A percentile compares a stretch with the other conserved stretches of the same genome.
These are phyloP conservation scores for Elsinoe perseae DNA, from an alignment of 2,329 filamentous ascomycete genomes.

Conservation along the genomic window DNA sequence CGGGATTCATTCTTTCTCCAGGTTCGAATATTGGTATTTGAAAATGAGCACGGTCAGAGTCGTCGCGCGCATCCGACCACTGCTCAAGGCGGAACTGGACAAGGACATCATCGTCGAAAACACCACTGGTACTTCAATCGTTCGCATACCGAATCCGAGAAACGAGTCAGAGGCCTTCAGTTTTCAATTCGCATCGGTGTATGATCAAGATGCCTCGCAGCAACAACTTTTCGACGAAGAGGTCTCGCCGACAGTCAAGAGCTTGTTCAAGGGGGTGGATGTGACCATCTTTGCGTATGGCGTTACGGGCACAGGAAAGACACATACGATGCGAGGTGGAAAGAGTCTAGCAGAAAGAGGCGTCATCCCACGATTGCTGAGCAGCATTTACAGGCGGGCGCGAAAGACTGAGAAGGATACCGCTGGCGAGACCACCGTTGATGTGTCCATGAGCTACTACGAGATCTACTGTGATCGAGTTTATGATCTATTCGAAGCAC, in stretches of 20 bases:
- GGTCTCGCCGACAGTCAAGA: slow-evolving; percentile 83
- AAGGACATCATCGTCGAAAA: slow-evolving; percentile 76
- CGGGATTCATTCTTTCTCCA: not conserved
- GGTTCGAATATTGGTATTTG: not conserved
- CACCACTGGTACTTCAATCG: slow-evolving; percentile 54
- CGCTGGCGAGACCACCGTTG: slow-evolving; percentile 59
- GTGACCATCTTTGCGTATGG: slow-evolving; percentile 89
- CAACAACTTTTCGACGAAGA: slow-evolving; percentile 83
- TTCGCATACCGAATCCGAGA: slow-evolving; percentile 89
- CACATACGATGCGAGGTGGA: slow-evolving; percentile 90
- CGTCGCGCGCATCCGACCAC: slow-evolving; percentile 80
- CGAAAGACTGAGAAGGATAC: slow-evolving; percentile 80
- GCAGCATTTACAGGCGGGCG: slow-evolving; percentile 73
- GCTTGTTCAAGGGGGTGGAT: slow-evolving; percentile 82
- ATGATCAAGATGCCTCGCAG: slow-evolving; percentile 71
- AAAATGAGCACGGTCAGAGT: slow-evolving; percentile 61
- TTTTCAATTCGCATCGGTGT: slow-evolving; percentile 91
- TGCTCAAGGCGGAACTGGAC: slow-evolving; percentile 77
- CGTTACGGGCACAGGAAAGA: slow-evolving; percentile 89
- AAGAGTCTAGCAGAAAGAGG: slow-evolving; percentile 78
- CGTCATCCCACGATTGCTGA: slow-evolving; percentile 77
- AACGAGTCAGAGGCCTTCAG: slow-evolving; percentile 86
- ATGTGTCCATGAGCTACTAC: slow-evolving; percentile 79
- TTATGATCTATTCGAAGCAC: slow-evolving; percentile 79
- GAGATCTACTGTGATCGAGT: slow-evolving; percentile 98